Evolutionary conservation across 148 eudicot genomes (phyloP).

Genomic region (Vaccinium macrocarpon): DNA sequence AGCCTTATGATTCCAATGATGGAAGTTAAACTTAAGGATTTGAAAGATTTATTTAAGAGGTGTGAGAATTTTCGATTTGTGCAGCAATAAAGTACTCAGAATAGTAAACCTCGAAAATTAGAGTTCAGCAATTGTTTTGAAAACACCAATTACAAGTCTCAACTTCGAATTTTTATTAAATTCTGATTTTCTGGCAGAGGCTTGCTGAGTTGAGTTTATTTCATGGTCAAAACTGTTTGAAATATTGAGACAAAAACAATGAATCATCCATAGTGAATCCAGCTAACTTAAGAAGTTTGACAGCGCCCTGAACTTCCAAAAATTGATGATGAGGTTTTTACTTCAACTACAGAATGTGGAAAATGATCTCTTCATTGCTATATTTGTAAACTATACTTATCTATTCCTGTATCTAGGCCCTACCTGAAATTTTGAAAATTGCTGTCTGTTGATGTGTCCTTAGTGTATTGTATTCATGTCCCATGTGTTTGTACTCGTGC

Average conservation of each 20-base stretch:
- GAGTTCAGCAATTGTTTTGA: background rate
- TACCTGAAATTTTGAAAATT: background rate
- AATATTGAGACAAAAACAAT: background rate
- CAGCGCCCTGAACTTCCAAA: background rate
- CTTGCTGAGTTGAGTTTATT: constrained; percentile 5
- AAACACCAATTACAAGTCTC: background rate
- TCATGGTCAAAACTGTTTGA: background rate
- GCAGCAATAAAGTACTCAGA: background rate
- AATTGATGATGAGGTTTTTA: background rate
- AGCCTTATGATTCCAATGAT: background rate
- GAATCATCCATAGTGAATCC: background rate
- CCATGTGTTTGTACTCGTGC: background rate
- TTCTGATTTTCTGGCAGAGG: background rate
- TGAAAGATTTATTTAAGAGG: background rate
- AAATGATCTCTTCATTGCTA: background rate
- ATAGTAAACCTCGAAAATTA: background rate
- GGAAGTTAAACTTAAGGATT: background rate
- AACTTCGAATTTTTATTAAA: background rate
- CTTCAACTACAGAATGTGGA: background rate
- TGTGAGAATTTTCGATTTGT: background rate
- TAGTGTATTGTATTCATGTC: background rate
- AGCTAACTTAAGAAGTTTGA: background rate
- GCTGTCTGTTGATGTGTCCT: background rate
- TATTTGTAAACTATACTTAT: too few species aligned
- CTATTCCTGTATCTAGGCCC: background rate